Conservation (phyloP, 768 basidiomycete species). For the Leccinellum rugosiceps region DNA sequence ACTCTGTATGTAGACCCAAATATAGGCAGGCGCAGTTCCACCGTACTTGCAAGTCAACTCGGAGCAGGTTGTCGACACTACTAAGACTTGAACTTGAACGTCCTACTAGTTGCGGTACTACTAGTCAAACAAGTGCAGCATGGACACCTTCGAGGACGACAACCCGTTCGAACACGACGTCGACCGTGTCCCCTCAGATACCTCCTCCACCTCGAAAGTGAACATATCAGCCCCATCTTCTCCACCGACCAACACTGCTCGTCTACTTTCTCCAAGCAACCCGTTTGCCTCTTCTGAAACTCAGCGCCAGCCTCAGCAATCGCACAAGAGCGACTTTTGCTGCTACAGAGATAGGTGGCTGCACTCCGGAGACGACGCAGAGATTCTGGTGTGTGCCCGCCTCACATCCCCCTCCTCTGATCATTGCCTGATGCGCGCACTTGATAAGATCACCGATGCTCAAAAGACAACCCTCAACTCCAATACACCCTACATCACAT, state of each 20-base stretch:
- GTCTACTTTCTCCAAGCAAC: conserved; percentile 47
- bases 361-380: conserved; percentile 79
- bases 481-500: conserved; percentile 89
- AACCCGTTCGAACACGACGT: conserved; percentile 59
- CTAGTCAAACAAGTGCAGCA: conserved; percentile 4
- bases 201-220: conserved; percentile 35
- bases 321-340: conserved; percentile 76
- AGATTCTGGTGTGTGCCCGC: conserved; percentile 60
- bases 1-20: conserved; percentile 21
- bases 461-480: conserved; percentile 90
- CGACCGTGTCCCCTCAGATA: conserved; percentile 34
- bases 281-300: conserved; percentile 55
- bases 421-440: conserved; percentile 8
- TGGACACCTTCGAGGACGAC: conserved; percentile 55
- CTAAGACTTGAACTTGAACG: background rate
- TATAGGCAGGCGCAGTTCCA: conserved; percentile 16
- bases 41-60: background rate
- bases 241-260: conserved; percentile 42
- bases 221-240: conserved; percentile 54
- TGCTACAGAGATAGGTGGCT: conserved; percentile 72
- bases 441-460: conserved; percentile 83
- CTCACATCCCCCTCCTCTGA: background rate
- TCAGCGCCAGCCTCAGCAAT: conserved; percentile 47
- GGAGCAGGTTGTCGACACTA: background rate
- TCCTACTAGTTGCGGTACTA: background rate